Evolutionary conservation across 345 rosid genomes (phyloP).

Genomic region (Moringa oleifera): DNA sequence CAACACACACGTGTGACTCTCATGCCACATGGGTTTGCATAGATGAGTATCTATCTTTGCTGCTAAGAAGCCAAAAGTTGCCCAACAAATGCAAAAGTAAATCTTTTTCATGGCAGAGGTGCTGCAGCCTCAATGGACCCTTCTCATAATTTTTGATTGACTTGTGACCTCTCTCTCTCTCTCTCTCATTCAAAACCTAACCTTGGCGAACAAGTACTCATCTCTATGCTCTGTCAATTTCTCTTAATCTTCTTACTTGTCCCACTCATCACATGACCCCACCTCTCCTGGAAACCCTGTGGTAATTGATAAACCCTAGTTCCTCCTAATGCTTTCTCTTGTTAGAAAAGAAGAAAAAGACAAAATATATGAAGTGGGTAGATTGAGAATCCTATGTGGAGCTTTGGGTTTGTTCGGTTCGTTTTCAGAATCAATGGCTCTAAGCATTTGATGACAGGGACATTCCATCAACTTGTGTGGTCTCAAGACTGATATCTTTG

Average conservation of each 20-base stretch:
- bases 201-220: neutral
- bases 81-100: slow-evolving; percentile 12
- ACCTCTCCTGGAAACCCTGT: neutral
- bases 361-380: slow-evolving; percentile 20
- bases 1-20: slow-evolving; percentile 11
- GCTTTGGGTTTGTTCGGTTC: slow-evolving; percentile 26
- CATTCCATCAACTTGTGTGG: slow-evolving; percentile 9
- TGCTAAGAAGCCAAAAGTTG: slow-evolving; percentile 13
- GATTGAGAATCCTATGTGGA: slow-evolving; percentile 57
- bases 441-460: slow-evolving; percentile 22
- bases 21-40: neutral
- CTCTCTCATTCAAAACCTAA: too few relatives aligned
- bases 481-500: neutral
- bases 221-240: slow-evolving; percentile 16
- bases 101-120: slow-evolving; percentile 27
- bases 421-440: slow-evolving; percentile 4
- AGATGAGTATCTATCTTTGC: neutral
- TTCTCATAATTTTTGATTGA: slow-evolving; percentile 14
- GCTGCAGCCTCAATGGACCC: slow-evolving; percentile 17
- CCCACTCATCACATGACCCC: slow-evolving; percentile 21
- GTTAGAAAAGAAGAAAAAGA: slow-evolving; percentile 26
- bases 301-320: slow-evolving; percentile 10
- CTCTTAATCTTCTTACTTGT: slow-evolving; percentile 12
- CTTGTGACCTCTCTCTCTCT: slow-evolving; percentile 3
- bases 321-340: slow-evolving; percentile 12